Percentiles rank a stretch among this genome's conserved stretches.
Evolutionary conservation across 2,329 filamentous ascomycete genomes (phyloP).

Genomic region (Truncatella angustata): DNA sequence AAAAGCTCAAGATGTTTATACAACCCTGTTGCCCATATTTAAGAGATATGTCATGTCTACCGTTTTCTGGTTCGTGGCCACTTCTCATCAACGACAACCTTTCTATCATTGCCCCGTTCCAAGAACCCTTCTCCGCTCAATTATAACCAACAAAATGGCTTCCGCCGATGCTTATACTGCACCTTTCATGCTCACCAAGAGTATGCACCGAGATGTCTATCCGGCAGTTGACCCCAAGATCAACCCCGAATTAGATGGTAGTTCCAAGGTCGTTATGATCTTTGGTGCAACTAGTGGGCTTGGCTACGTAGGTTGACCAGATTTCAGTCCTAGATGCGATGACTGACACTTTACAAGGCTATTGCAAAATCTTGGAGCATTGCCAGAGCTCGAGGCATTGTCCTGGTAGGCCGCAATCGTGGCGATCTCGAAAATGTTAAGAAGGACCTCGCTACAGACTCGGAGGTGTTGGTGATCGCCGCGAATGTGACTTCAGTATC

Average conservation of each 20-base stretch:
- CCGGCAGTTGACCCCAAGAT: not conserved
- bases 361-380: not conserved
- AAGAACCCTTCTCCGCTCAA: no score
- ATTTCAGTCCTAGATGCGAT: not conserved
- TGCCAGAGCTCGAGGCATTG: not conserved
- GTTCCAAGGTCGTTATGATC: not conserved
- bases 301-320: not conserved
- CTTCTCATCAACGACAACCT: no score
- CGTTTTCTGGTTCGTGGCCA: no score
- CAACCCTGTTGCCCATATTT: no score
- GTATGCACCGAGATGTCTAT: constrained; percentile 5
- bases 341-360: not conserved
- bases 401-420: constrained; percentile 2
- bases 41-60: no score
- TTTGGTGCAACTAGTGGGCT: not conserved
- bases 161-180: constrained; percentile 5
- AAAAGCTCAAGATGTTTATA: no score
- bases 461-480: not conserved
- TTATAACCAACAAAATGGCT: not conserved
- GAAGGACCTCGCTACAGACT: not conserved
- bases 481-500: not conserved
- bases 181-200: constrained; percentile 5
- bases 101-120: no score
- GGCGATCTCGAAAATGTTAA: not conserved
- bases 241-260: not conserved